Percentiles rank a stretch among this genome's conserved stretches.
Conservation (phyloP, 163 green algal species). For the Scenedesmus sp. region DNA sequence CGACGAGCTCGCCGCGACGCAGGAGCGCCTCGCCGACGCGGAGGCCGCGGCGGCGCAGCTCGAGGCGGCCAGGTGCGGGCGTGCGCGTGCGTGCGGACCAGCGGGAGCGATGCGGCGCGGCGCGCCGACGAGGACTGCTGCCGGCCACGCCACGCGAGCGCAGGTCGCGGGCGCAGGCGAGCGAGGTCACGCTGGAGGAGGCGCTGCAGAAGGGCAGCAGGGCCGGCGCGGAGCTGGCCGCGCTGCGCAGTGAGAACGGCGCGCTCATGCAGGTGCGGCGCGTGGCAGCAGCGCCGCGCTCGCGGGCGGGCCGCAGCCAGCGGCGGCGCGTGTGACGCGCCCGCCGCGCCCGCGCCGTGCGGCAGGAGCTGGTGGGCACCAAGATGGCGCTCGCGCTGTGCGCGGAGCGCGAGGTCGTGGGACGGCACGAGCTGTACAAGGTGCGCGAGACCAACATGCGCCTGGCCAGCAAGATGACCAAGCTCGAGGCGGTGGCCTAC, state of each 20-base stretch:
- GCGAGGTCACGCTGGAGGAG: constrained; percentile 27
- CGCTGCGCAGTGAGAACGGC: constrained; percentile 72
- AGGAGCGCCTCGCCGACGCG: constrained; percentile 30
- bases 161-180: constrained; percentile 26
- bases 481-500: constrained; percentile 59
- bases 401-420: constrained; percentile 53
- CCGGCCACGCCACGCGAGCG: background rate
- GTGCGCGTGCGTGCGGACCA: too few relatives aligned
- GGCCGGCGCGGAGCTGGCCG: constrained; percentile 53
- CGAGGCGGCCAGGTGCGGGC: constrained; percentile 7
- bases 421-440: constrained; percentile 56
- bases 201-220: constrained; percentile 17
- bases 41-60: constrained; percentile 40
- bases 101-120: too few relatives aligned
- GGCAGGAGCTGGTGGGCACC: constrained; percentile 71
- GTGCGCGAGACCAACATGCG: constrained; percentile 69
- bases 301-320: too few relatives aligned
- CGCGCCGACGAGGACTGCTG: too few relatives aligned
- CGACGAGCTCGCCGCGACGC: constrained; percentile 51
- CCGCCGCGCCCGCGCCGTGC: too few relatives aligned
- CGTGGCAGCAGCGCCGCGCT: background rate
- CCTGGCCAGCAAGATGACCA: constrained; percentile 67
- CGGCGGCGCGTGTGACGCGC: too few relatives aligned
- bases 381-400: constrained; percentile 77
- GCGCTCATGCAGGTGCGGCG: constrained; percentile 61